Conservation (phyloP, 345 rosid species). For the Euclidium syriacum region DNA sequence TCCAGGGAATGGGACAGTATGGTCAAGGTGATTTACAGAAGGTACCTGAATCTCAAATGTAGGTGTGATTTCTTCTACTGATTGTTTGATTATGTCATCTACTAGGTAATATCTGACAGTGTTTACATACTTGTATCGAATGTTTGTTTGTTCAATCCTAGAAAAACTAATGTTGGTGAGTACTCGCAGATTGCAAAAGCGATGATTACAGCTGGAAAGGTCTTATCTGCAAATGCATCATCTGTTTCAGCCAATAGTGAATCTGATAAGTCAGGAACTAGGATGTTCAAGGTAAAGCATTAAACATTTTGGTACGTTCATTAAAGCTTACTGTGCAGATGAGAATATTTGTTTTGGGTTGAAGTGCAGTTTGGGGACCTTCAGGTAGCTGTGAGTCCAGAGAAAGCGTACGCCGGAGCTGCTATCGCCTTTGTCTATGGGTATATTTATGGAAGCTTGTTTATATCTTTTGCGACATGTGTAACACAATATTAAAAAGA, state of each 20-base stretch:
- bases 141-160: not conserved
- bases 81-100: not conserved
- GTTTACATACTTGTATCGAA: not conserved
- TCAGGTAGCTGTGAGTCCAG: constrained; percentile 70
- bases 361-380: constrained; percentile 82
- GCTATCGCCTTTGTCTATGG: constrained; percentile 60
- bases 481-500: not conserved
- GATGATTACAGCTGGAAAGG: constrained; percentile 65
- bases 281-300: constrained; percentile 65
- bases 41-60: constrained; percentile 42
- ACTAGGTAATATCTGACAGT: not conserved
- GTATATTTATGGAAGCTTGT: constrained; percentile 39
- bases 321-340: not conserved
- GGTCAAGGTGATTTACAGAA: constrained; percentile 86
- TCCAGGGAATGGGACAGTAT: constrained; percentile 86
- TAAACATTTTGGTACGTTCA: not conserved
- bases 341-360: not conserved
- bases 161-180: not conserved
- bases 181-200: constrained; percentile 65
- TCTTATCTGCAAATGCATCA: constrained; percentile 44
- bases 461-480: not conserved
- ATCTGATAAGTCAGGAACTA: constrained; percentile 39
- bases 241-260: constrained; percentile 34
- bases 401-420: constrained; percentile 74
- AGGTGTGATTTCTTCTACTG: constrained; percentile 18